Evolutionary conservation across 306 rosid species (phyloP), one percentile per base, ranked within the genome.

Genomic region (Astragalus membranaceus): DNA sequence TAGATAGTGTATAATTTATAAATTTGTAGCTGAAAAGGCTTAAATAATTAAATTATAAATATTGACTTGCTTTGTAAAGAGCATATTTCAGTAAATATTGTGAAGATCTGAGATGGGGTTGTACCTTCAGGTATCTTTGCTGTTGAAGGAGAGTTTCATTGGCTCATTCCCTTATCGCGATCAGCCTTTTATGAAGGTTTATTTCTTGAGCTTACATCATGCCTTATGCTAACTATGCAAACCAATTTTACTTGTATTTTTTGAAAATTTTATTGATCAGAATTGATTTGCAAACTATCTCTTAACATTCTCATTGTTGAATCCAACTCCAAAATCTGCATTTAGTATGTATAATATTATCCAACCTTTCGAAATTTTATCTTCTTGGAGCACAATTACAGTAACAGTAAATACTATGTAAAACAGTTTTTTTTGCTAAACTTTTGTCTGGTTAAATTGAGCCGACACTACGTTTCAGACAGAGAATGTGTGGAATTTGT

Each of bases 111-210:
- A 60, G 5, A 62, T 61, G 43, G 61, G 35, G 48, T 72, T 76
- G 60, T 43, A 47, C 74, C 67, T 72, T 60, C 65, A 95, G 99
- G 97, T 95, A 63, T 95, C 99, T 5, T 83, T 95, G 85, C 99
- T 95, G 75, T 72, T 95, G 87, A 95, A 91, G 84, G 97, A 95
- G 87, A 95, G 99, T 84, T 95, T 89, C 86, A 89, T 95, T 0
- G 96, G 84, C 78, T 95, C 99, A 0, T 89, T 87, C 81, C 87
- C 96, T 26, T 84, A 83, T 42, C 96, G 91, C 5, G 99, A 91
- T 80, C 89, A 84, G 11, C 85, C 95, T 55, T 95, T 95, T 83
- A 86, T 95, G 97, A 91, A 95, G 99, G 99, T 95, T 52, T 48
- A 79, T 78, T 75, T 75, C 57, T 55, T 69, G 52, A 75, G 16